Evolutionary conservation across 257 asterid genomes (phyloP), one percentile per base, ranked within the genome.

Genomic region (Solanum paucissectum): DNA sequence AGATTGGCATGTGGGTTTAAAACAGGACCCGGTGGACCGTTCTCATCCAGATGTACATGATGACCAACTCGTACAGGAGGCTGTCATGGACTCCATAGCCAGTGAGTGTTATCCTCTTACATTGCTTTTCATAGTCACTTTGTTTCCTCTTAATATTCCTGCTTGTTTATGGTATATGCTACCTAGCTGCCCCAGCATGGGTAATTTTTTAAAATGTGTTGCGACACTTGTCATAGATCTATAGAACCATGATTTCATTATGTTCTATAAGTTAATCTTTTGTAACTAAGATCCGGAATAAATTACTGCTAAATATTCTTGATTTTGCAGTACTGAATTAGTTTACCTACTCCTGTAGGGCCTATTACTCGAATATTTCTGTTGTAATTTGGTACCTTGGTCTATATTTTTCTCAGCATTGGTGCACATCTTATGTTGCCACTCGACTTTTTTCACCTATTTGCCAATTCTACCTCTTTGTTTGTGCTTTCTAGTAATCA

Each of bases 21-120:
- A 93, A 76, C 92, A 94, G 34, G 99, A 95, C 87, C 97, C 97
- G 9, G 98, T 92, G 86, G 99, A 97, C 85, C 97, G 98, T 71
- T 93, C 98, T 86, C 99, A 97, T 89, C 98, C 99, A 37, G 97
- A 97, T 94, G 99, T 97, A 88, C 92, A 94, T 87, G 99, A 97
- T 88, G 95, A 94, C 34, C 91, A 92, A 83, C 92, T 97, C 83
- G 79, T 92, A 49, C 94, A 95, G 89, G 98, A 96, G 84, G 93
- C 98, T 68, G 90, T 91, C 83, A 32, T 62, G 87, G 93, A 91
- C 74, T 92, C 96, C 29, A 76, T 90, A 84, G n/a, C 88, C 86
- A 91, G 99, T 97, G 91, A 71, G 93, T 91, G 83, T 14, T 83
- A 85, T 75, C 85, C 84, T 73, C 66, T 72, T 83, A 40, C 84